Evolutionary conservation across 306 rosid genomes (phyloP).

Genomic region (Spatholobus suberectus): DNA sequence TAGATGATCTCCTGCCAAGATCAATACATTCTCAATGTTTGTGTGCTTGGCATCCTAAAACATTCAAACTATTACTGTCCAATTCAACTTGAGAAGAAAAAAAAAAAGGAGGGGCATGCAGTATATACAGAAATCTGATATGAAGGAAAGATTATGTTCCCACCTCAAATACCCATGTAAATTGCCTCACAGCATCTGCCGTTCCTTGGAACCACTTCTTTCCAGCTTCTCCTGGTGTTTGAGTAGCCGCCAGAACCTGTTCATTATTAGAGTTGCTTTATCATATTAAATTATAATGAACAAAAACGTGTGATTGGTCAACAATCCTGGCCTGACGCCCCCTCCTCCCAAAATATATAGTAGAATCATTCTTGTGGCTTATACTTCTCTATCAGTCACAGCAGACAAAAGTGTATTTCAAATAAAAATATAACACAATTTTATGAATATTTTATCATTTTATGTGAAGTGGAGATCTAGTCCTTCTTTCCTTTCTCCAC

Average conservation of each 20-base stretch:
- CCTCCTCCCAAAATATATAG: background rate
- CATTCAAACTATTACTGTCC: slow-evolving; percentile 18
- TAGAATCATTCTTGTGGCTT: background rate
- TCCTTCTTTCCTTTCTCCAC: background rate
- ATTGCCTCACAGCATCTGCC: slow-evolving; percentile 98
- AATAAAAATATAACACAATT: background rate
- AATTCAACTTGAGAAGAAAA: background rate
- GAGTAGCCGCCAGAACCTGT: slow-evolving; percentile 97
- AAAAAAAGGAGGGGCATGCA: background rate
- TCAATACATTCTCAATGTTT: slow-evolving; percentile 77
- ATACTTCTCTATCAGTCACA: slow-evolving; percentile 39
- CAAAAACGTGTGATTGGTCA: background rate
- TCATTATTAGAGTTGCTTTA: slow-evolving; percentile 34
- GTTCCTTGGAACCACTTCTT: slow-evolving; percentile 99
- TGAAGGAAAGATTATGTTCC: slow-evolving; percentile 23
- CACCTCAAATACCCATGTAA: slow-evolving; percentile 97
- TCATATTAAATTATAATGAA: slow-evolving; percentile 12
- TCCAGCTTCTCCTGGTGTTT: slow-evolving; percentile 93
- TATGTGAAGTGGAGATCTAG: background rate
- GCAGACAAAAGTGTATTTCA: background rate
- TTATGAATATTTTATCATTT: slow-evolving; percentile 8
- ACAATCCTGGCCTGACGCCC: background rate
- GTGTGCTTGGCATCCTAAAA: slow-evolving; percentile 86
- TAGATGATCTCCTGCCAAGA: slow-evolving; percentile 92
- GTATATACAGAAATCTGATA: slow-evolving; percentile 14